Evolutionary conservation across 345 rosid species (phyloP).

Genomic region (Litchi chinensis): DNA sequence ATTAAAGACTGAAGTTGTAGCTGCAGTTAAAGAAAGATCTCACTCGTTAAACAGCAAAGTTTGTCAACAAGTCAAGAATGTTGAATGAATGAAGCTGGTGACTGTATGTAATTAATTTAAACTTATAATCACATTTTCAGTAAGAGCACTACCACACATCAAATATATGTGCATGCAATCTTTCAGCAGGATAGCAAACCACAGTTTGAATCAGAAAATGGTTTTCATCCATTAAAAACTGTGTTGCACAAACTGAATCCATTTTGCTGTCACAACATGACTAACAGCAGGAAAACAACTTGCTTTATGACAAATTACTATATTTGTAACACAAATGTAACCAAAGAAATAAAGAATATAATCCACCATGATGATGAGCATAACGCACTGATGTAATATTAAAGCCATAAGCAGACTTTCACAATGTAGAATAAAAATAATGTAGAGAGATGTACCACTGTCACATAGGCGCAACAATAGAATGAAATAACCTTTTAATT

Average conservation of each 20-base stretch:
- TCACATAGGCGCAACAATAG: neutral
- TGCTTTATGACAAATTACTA: neutral
- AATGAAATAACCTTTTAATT: neutral
- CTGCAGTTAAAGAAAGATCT: conserved; percentile 50
- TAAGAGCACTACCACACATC: neutral
- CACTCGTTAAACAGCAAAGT: conserved; percentile 24
- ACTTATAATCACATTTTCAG: conserved; percentile 1
- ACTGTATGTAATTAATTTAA: neutral
- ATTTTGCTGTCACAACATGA: neutral
- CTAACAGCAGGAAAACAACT: neutral
- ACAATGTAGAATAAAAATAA: neutral
- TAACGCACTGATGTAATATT: neutral
- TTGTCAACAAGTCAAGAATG: neutral
- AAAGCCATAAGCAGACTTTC: neutral
- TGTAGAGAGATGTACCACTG: neutral
- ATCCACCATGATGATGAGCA: neutral
- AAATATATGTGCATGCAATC: neutral
- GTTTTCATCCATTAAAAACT: neutral
- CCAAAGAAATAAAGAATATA: neutral
- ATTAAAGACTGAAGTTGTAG: conserved; percentile 96
- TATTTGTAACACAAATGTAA: neutral
- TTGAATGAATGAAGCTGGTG: neutral
- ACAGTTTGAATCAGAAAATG: neutral
- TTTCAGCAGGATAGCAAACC: neutral
- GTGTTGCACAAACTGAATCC: neutral